Percentiles rank a stretch among this genome's conserved stretches.
These are phyloP conservation scores for Xylaria longipes DNA, from an alignment of 495 filamentous ascomycete species.

Conservation along the genomic window DNA sequence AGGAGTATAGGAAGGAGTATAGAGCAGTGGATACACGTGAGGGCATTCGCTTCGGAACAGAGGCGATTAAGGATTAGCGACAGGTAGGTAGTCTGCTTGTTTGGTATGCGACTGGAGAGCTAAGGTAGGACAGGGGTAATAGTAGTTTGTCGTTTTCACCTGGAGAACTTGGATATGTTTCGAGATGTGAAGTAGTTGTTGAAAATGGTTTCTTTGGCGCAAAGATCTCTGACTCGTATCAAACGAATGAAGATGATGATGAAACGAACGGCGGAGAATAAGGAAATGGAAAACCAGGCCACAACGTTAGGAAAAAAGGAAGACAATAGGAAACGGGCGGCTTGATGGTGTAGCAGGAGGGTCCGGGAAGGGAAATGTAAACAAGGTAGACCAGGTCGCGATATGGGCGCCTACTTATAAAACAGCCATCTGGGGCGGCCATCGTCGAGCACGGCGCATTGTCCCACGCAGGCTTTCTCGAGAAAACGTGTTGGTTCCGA, in stretches of 20 bases:
- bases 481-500: conserved; percentile 33
- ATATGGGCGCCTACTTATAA: conserved; percentile 47
- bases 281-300: conserved; percentile 32
- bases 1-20: conserved; percentile 16
- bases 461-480: conserved; percentile 20
- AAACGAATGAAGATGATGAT: conserved; percentile 50
- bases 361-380: conserved; percentile 38
- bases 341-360: conserved; percentile 44
- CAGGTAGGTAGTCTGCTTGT: conserved; percentile 12
- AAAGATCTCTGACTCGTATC: conserved; percentile 47
- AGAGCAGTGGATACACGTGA: conserved; percentile 2
- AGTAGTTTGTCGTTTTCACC: conserved; percentile 15
- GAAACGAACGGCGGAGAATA: conserved; percentile 39
- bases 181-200: background rate
- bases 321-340: conserved; percentile 43
- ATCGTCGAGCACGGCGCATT: conserved; percentile 23
- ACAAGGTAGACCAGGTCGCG: conserved; percentile 40
- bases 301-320: conserved; percentile 35
- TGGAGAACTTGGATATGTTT: conserved; percentile 18
- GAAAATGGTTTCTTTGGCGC: conserved; percentile 2
- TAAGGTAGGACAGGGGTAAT: conserved; percentile 14
- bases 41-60: conserved; percentile 10
- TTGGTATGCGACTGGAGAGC: conserved; percentile 19
- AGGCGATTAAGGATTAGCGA: conserved; percentile 29
- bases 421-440: conserved; percentile 30